Evolutionary conservation across 2,329 filamentous ascomycete species (phyloP), one percentile per base, ranked within the genome.

Genomic region (Pyrenochaeta sp.): DNA sequence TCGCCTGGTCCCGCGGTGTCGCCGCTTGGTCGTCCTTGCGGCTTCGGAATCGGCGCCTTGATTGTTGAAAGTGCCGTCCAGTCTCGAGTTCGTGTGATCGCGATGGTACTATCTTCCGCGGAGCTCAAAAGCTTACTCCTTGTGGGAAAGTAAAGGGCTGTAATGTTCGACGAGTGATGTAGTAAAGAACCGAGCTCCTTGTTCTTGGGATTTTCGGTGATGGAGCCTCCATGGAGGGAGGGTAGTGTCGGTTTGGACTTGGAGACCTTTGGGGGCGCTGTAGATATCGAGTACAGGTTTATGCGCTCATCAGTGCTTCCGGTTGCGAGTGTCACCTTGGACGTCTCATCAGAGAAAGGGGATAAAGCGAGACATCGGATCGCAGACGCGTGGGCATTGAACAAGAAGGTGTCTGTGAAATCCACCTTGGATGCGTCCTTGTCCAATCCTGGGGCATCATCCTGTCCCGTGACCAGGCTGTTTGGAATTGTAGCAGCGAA

Each of bases 231-330:
- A 28, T 86, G 81, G 37, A 95, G 77, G 9, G 83, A 81, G 18
- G 88, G 86, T 35, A 92, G 77, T 2, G 81, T 73, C 3, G 79
- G 67, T 76, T 84, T 54, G 73, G 74, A 59, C 70, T 80, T 45
- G 81, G 84, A 40, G 83, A 83, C 58, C 81, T 85, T 9, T 2
- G 75, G 74, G 6, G 75, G 72, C 10, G 65, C 61, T 7, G 74
- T 74, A 13, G 92, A 96, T 41, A 99, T 78, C 48, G 86, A 90
- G 79, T 96, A 99, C 41, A 99, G 81, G 68, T 99, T 96, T 75
- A 99, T 89, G 51, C 90, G 85, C 74, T 96, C 91, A 72, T 99
- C 94, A 17, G 90, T 95, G 71, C 89, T 88, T 57, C 94, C 94
- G 7, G 89, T 96, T 9, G 94, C 94, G 35, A 99, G 83, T 57